A percentile compares a stretch with the other conserved stretches of the same genome.
Evolutionary conservation across 1,284 basidiomycete species (phyloP).

Genomic region (Pseudozyma tsukubaensis): DNA sequence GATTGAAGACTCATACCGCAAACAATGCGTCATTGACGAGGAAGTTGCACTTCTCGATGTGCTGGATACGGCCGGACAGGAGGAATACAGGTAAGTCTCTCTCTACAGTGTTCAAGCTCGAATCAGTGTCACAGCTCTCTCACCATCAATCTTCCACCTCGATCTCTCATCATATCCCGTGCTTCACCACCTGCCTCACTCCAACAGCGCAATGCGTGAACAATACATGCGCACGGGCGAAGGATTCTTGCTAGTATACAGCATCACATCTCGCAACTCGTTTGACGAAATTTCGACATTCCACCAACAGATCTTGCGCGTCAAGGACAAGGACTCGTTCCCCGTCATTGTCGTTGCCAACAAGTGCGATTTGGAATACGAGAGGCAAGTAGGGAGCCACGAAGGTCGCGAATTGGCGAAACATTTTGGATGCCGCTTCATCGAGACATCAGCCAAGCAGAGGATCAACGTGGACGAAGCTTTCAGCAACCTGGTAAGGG

Average conservation of each 20-base stretch:
- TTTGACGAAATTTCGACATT: slow-evolving; percentile 97
- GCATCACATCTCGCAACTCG: slow-evolving; percentile 96
- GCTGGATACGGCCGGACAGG: slow-evolving; percentile 97
- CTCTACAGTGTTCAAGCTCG: background rate
- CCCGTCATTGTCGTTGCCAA: slow-evolving; percentile 98
- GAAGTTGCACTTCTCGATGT: slow-evolving; percentile 97
- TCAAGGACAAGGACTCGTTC: slow-evolving; percentile 97
- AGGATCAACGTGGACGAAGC: slow-evolving; percentile 98
- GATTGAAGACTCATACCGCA: slow-evolving; percentile 76
- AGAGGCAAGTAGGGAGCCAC: slow-evolving; percentile 95
- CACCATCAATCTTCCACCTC: background rate
- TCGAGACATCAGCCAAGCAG: slow-evolving; percentile 98
- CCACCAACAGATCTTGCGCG: slow-evolving; percentile 85
- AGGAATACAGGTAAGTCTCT: slow-evolving; percentile 88
- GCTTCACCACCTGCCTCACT: background rate
- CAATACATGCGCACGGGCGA: slow-evolving; percentile 98
- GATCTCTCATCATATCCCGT: background rate
- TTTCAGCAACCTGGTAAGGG: slow-evolving; percentile 94
- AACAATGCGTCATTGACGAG: slow-evolving; percentile 80
- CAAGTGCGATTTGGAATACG: slow-evolving; percentile 98
- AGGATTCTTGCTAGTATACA: slow-evolving; percentile 98
- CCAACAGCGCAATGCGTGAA: slow-evolving; percentile 89
- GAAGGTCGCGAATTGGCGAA: slow-evolving; percentile 98
- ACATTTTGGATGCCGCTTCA: slow-evolving; percentile 95
- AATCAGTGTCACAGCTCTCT: background rate